Conservation (phyloP, 352 stramenopile species). For the Phytopythium oedochilum region DNA sequence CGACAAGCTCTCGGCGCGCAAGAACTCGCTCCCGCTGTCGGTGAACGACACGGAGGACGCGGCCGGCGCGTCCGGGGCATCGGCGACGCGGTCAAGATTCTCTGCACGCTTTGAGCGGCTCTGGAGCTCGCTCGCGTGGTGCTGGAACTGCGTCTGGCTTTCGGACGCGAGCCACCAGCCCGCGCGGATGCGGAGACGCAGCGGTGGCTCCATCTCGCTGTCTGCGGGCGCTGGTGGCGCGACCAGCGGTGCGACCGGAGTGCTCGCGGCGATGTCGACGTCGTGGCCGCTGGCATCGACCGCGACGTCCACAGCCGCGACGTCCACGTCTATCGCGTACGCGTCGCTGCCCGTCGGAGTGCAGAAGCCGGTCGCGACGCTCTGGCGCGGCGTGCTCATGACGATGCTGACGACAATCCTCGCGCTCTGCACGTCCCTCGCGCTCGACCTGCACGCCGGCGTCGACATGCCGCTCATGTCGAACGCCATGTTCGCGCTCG, state of each 20-base stretch:
- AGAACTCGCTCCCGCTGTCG: constrained; percentile 41
- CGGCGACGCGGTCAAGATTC: constrained; percentile 2
- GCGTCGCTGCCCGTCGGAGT: not conserved
- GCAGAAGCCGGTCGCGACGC: constrained; percentile 5
- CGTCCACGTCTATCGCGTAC: constrained; percentile 9
- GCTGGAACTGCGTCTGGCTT: constrained; percentile 1
- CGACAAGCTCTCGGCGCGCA: constrained; percentile 22
- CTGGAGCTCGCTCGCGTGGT: not conserved
- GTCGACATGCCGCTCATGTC: constrained; percentile 75
- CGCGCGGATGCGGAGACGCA: constrained; percentile 7
- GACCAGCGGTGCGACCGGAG: not conserved
- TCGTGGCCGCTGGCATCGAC: constrained; percentile 10
- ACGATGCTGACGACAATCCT: constrained; percentile 20
- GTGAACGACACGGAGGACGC: constrained; percentile 4
- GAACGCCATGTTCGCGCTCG: constrained; percentile 58
- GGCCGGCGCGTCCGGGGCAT: not conserved
- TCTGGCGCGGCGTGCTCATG: constrained; percentile 22
- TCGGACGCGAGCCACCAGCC: not conserved
- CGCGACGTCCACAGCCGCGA: constrained; percentile 11
- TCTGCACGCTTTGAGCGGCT: constrained; percentile 5
- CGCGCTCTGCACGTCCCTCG: constrained; percentile 41
- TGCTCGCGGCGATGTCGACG: not conserved
- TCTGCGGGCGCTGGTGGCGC: not conserved
- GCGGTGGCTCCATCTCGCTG: constrained; percentile 2
- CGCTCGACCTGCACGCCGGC: constrained; percentile 33